Evolutionary conservation across 805 yeast species (phyloP), one percentile per base, ranked within the genome.

Genomic region (Yamadazyma ubonensis): DNA sequence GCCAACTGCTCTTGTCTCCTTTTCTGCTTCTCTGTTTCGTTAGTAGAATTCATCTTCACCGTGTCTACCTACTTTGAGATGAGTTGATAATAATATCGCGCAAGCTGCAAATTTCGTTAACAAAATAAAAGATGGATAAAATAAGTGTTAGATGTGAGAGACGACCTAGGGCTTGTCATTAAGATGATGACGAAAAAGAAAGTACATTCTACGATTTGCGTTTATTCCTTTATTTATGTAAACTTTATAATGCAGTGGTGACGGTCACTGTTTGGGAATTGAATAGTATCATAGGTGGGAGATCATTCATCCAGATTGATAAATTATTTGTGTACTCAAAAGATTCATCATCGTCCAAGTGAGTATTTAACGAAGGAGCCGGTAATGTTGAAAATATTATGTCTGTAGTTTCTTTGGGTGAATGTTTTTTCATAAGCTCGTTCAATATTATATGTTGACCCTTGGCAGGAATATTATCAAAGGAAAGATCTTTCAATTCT

Each of bases 191-290:
- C n/a, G n/a, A n/a, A n/a, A n/a, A n/a, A n/a, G n/a, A n/a, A n/a
- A n/a, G n/a, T n/a, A n/a, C n/a, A n/a, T n/a, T n/a, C n/a, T n/a
- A n/a, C n/a, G 4, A 32, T 32, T 21, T 12, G 7, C 17, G 16
- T 6, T 18, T 18, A 20, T 15, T 27, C 12, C 12, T 8, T 11
- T 5, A 22, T 21, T 26, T 15, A 14, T 21, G 11, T 27, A n/a
- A 14, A 17, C 18, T 11, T 39, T 41, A 90, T 46, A 91, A 67
- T 23, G 96, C 93, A 5, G 97, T 90, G 0, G 99, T 91, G 2
- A 91, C 99, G 0, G 99, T 93, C 72, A 93, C 89, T 0, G 96
- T 84, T 65, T 88, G 95, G 0, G 97, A 87, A 55, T 93, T 91
- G 39, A 93, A 73, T 45, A 93, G 61, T 57, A 93, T 57, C 1